Evolutionary conservation across 108 stramenopile species (phyloP), one percentile per base, ranked within the genome.

Genomic region (Cyclostephanos invisitatus): DNA sequence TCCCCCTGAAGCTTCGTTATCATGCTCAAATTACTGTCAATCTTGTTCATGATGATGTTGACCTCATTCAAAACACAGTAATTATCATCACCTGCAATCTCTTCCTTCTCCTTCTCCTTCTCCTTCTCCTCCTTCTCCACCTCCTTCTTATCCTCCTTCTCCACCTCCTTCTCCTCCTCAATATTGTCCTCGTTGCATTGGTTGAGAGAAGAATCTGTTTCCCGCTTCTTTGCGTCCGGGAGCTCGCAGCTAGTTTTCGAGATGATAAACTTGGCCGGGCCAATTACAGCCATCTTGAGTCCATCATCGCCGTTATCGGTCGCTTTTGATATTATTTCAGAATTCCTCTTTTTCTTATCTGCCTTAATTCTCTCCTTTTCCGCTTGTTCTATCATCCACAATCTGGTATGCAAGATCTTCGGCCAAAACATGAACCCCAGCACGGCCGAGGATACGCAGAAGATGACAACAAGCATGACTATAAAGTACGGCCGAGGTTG

Each of bases 351-450:
- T 15, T 1, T 46, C 44, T 15, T 46, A 46, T 14, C 44, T 15
- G 44, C 44, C 44, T 46, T 46, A 46, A 15, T 3, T 46, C 17
- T 46, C 1, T 46, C 44, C 44, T 46, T 46, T 46, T 46, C 44
- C 3, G 44, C 44, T 46, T 46, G 11, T 15, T 46, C 44, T 3
- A 15, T 46, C 15, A 46, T 14, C 44, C 44, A 46, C 17, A 15
- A 46, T 15, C 15, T 46, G 3, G 44, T 46, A 15, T 15, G 44
- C 18, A 61, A 18, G 17, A 84, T 82, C 68, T 87, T 87, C 3
- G 87, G 87, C 38, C 74, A 32, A 72, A 87, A 87, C 55, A 87
- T 84, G 6, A 85, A 48, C 25, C 76, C 48, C 12, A 82, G 25
- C 3, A 73, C 74, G 15, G 75, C 55, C 5, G 64, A 22, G n/a